These are phyloP conservation scores for Bacidia rubella DNA, from an alignment of 495 filamentous ascomycete genomes.

Conservation along the genomic window DNA sequence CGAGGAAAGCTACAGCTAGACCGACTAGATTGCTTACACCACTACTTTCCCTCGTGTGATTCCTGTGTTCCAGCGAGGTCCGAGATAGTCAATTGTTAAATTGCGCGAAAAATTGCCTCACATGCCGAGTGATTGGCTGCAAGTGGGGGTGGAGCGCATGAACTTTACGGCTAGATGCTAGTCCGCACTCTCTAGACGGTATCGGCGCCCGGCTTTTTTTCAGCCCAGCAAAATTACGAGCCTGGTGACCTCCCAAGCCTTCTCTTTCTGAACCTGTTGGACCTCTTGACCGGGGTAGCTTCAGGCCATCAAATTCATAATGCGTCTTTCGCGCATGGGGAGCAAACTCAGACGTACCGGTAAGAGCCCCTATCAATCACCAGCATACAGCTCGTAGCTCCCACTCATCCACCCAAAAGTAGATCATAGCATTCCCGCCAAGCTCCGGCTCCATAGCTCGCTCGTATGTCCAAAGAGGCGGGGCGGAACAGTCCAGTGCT, in stretches of 20 bases:
- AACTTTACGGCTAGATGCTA: neutral
- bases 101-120: neutral
- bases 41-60: too few species aligned
- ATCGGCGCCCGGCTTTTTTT: neutral
- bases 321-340: neutral
- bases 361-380: conserved; percentile 5
- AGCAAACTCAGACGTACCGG: neutral
- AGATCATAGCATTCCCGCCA: neutral
- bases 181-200: too few species aligned
- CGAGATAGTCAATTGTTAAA: neutral
- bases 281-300: neutral
- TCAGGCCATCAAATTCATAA: neutral
- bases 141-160: neutral
- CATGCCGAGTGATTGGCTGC: neutral
- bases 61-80: too few species aligned
- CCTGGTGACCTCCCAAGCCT: neutral
- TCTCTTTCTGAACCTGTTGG: neutral
- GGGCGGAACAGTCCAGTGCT: neutral
- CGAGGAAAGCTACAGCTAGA: neutral
- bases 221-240: neutral
- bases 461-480: neutral
- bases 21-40: neutral
- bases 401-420: neutral
- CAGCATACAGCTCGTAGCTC: neutral
- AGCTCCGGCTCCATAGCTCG: neutral